Evolutionary conservation across 2,329 filamentous ascomycete genomes (phyloP), one percentile per base, ranked within the genome.

Genomic region (Neodidymelliopsis sp.): DNA sequence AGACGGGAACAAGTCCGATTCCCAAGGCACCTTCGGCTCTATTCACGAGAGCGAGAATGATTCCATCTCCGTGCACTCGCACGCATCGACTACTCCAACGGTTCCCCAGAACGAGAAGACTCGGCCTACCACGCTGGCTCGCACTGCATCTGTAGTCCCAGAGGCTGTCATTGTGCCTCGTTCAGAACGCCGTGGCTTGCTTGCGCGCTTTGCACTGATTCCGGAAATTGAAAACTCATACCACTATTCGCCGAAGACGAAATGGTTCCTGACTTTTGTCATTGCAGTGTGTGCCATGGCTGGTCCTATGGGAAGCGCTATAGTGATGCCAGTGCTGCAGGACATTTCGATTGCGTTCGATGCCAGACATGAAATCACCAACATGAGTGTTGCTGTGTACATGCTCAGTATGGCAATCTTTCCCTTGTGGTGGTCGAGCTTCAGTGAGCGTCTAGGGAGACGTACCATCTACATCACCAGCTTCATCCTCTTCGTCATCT

Each of bases 201-300:
- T 96, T 36, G 86, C 84, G 1, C 81, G 81, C 27, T 77, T 95
- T 10, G 78, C 88, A 1, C 52, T 96, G 23, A 78, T 96, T 12
- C 87, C 91, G 2, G 92, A 97, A 74, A 84, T 96, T 11, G 84
- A 89, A 34, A 79, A 86, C 23, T 88, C 91, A 0, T 85, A 86
- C 50, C 82, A 90, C 39, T 96, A 96, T 67, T 76, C 81, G 9
- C 82, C 83, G 24, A 81, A 76, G 38, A 90, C 84, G 11, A 96
- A 96, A 83, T 96, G 91, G 91, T 81, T 84, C 52, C 85, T 97
- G 57, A 96, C 91, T 0, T 61, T 84, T 25, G 82, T 93, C 36
- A 83, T 96, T 34, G 88, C 91, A 2, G 66, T 92, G 12, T 90
- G 90, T 2, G 91, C 84, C 2, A 85, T 87, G 11, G 88, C 84